phyloP scores from a whole-genome alignment of 2,329 filamentous ascomycete species.

The Cercospora sojina region DNA sequence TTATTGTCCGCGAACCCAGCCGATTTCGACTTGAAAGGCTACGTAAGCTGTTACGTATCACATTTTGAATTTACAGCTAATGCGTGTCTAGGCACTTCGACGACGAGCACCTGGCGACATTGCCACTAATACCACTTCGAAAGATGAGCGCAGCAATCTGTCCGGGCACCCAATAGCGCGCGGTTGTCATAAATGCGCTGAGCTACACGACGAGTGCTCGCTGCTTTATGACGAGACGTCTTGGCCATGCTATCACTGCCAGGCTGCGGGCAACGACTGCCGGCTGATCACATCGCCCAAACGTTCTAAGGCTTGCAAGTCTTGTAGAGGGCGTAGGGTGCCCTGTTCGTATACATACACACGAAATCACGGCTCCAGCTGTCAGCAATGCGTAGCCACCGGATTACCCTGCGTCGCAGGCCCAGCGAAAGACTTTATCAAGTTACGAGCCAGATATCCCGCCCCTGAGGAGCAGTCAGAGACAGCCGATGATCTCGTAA shows the following conservation, averaged over 20 bases:
- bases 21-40: background rate
- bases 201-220: constrained; percentile 32
- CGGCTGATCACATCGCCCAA: constrained; percentile 38
- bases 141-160: constrained; percentile 7
- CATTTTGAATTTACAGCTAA: background rate
- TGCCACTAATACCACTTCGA: background rate
- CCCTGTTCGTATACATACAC: constrained; percentile 39
- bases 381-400: constrained; percentile 35
- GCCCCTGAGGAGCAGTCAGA: constrained; percentile 24
- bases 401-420: constrained; percentile 41
- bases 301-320: constrained; percentile 39
- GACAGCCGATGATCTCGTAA: background rate
- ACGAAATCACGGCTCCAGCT: constrained; percentile 35
- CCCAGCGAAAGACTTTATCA: constrained; percentile 33
- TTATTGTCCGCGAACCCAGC: background rate
- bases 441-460: constrained; percentile 25
- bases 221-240: constrained; percentile 36
- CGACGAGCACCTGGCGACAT: background rate
- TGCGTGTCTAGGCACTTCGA: background rate
- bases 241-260: constrained; percentile 43
- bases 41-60: background rate
- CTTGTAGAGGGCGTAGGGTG: constrained; percentile 34
- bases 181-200: constrained; percentile 19
- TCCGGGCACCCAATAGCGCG: constrained; percentile 23
- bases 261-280: constrained; percentile 37